Evolutionary conservation across 768 basidiomycete species (phyloP).

Genomic region (Fistulinella prunicolor): DNA sequence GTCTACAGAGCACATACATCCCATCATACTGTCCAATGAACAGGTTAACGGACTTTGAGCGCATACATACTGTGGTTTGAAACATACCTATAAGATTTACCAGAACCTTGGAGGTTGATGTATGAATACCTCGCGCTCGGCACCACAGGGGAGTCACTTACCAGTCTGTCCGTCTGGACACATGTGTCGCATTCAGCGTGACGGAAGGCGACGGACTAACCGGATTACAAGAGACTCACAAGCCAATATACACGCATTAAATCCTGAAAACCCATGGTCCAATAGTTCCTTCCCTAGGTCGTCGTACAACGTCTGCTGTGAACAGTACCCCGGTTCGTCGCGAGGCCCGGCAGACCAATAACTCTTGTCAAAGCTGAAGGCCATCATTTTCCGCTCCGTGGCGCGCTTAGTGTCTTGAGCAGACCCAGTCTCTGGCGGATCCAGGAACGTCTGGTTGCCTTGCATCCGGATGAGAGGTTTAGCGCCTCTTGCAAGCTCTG

Average conservation of each 20-base stretch:
- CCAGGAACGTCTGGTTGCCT: conserved; percentile 88
- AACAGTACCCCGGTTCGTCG: conserved; percentile 88
- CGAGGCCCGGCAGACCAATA: conserved; percentile 94
- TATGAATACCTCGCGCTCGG: conserved; percentile 5
- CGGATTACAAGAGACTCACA: conserved; percentile 60
- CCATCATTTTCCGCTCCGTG: conserved; percentile 85
- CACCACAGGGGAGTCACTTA: conserved; percentile 36
- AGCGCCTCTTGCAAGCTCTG: conserved; percentile 92
- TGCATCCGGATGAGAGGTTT: conserved; percentile 94
- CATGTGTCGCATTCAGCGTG: not conserved
- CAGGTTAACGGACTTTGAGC: conserved; percentile 6
- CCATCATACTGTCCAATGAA: conserved; percentile 75
- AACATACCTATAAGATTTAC: conserved; percentile 86
- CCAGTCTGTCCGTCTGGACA: conserved; percentile 77
- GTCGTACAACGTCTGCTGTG: conserved; percentile 91
- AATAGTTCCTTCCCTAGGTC: conserved; percentile 93
- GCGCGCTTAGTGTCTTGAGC: conserved; percentile 72
- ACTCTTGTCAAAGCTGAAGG: conserved; percentile 95
- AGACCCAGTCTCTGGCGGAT: conserved; percentile 81
- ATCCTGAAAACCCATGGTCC: conserved; percentile 93
- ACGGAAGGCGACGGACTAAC: not conserved
- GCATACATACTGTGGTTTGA: conserved; percentile 1
- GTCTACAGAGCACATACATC: conserved; percentile 57
- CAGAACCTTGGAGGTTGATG: conserved; percentile 57
- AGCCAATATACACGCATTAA: conserved; percentile 98